phyloP scores from a whole-genome alignment of 306 rosid genomes.

The Malus asiatica region DNA sequence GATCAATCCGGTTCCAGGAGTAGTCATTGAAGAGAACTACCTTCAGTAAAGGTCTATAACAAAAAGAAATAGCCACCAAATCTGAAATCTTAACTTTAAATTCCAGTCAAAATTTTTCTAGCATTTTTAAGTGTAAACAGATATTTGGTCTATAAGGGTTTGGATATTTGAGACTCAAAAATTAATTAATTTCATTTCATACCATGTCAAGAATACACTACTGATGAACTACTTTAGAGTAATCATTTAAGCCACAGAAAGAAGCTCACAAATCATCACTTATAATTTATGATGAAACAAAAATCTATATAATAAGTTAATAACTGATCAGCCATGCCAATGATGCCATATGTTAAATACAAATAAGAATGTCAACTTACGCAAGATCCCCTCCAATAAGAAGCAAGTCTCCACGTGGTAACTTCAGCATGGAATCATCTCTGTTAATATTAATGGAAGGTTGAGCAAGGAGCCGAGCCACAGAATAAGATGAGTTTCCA shows the following conservation, averaged over 20 bases:
- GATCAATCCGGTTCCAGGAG: neutral
- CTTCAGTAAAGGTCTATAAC: neutral
- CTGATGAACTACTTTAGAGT: neutral
- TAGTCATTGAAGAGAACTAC: neutral
- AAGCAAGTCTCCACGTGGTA: slow-evolving; percentile 83
- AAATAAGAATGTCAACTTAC: slow-evolving; percentile 42
- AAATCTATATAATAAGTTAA: neutral
- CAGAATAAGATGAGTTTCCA: slow-evolving; percentile 91
- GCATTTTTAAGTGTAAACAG: neutral
- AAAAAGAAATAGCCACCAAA: neutral
- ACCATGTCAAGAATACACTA: neutral
- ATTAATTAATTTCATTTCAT: neutral
- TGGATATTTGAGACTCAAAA: neutral
- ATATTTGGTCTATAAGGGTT: neutral
- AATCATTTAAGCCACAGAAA: slow-evolving; percentile 3
- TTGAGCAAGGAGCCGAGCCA: slow-evolving; percentile 88
- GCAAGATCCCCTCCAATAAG: slow-evolving; percentile 99
- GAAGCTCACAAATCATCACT: neutral
- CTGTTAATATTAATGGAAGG: slow-evolving; percentile 48
- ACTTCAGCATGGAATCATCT: slow-evolving; percentile 43
- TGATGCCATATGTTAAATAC: slow-evolving; percentile 1
- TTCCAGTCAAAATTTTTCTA: neutral
- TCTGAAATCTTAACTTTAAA: neutral
- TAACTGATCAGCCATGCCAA: neutral
- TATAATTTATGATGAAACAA: slow-evolving; percentile 12